phyloP scores from a whole-genome alignment of 1,139 yeast genomes.

The Yamadazyma atlantica region DNA sequence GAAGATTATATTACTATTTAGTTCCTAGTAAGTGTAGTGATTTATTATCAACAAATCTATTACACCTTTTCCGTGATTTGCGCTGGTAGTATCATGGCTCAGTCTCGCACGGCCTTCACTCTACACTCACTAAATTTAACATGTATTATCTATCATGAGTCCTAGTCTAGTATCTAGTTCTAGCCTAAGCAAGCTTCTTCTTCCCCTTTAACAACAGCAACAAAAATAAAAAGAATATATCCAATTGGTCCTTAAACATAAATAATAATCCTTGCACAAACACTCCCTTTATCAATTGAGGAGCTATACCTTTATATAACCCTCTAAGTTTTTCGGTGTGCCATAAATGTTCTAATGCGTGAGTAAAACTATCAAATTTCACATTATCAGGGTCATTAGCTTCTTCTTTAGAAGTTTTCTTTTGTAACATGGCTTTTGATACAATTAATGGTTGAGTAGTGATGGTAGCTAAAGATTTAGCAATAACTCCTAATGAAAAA shows the following conservation, averaged over 20 bases:
- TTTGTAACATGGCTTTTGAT: constrained; percentile 79
- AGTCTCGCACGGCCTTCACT: no score
- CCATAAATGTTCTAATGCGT: constrained; percentile 47
- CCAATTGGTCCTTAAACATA: constrained; percentile 75
- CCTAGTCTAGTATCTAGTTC: no score
- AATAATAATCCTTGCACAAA: constrained; percentile 83
- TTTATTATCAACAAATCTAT: no score
- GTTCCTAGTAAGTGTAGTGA: no score
- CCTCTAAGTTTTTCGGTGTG: constrained; percentile 38
- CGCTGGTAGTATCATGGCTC: no score
- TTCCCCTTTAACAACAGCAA: constrained; percentile 32
- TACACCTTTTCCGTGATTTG: no score
- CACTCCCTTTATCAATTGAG: constrained; percentile 80
- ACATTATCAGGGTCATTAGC: constrained; percentile 34
- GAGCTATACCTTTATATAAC: constrained; percentile 74
- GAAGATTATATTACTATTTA: no score
- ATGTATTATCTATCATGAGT: no score
- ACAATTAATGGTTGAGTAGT: constrained; percentile 85
- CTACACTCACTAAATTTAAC: no score
- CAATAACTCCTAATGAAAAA: constrained; percentile 72
- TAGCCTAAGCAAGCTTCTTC: no score
- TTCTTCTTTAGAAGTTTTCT: constrained; percentile 26
- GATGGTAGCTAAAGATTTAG: constrained; percentile 78
- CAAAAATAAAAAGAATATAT: constrained; percentile 42
- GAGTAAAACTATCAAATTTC: constrained; percentile 39